A percentile compares a stretch with the other conserved stretches of the same genome.
Conservation (phyloP, 1,139 yeast species). For the Suhomyces taliae region DNA sequence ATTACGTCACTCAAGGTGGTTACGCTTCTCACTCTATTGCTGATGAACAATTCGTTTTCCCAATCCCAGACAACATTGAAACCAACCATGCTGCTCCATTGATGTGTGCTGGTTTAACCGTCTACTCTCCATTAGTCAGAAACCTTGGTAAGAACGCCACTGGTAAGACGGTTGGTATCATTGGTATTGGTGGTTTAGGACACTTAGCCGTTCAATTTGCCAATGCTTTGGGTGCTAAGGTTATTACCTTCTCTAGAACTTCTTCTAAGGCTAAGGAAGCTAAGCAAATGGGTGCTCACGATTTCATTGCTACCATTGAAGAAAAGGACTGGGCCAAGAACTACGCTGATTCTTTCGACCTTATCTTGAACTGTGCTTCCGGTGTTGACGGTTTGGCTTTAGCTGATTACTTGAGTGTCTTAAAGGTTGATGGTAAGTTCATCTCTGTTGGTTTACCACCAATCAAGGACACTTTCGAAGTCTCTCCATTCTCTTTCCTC, state of each 20-base stretch:
- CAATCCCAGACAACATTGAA: slow-evolving; percentile 53
- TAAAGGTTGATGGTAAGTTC: slow-evolving; percentile 48
- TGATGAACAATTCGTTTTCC: slow-evolving; percentile 52
- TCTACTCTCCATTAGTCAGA: slow-evolving; percentile 53
- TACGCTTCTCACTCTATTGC: slow-evolving; percentile 58
- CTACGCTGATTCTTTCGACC: slow-evolving; percentile 40
- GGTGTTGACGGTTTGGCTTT: slow-evolving; percentile 35
- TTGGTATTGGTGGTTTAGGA: slow-evolving; percentile 51
- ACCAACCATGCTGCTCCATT: slow-evolving; percentile 58
- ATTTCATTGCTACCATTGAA: slow-evolving; percentile 41
- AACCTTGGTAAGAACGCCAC: slow-evolving; percentile 28
- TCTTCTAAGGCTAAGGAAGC: slow-evolving; percentile 39
- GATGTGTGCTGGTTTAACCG: slow-evolving; percentile 69
- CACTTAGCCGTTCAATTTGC: slow-evolving; percentile 46
- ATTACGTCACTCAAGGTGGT: slow-evolving; percentile 56
- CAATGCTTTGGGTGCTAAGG: slow-evolving; percentile 43
- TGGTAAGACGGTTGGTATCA: slow-evolving; percentile 48
- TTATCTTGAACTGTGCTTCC: slow-evolving; percentile 50
- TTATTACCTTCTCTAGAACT: slow-evolving; percentile 40
- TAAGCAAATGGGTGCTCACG: slow-evolving; percentile 37
- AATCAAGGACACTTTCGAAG: slow-evolving; percentile 23
- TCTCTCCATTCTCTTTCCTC: slow-evolving; percentile 31
- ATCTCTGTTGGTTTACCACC: slow-evolving; percentile 58
- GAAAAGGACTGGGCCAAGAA: slow-evolving; percentile 33
- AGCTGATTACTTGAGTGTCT: slow-evolving; percentile 29